Evolutionary conservation across 495 filamentous ascomycete genomes (phyloP), one percentile per base, ranked within the genome.

Genomic region (Aspergillus leporis): DNA sequence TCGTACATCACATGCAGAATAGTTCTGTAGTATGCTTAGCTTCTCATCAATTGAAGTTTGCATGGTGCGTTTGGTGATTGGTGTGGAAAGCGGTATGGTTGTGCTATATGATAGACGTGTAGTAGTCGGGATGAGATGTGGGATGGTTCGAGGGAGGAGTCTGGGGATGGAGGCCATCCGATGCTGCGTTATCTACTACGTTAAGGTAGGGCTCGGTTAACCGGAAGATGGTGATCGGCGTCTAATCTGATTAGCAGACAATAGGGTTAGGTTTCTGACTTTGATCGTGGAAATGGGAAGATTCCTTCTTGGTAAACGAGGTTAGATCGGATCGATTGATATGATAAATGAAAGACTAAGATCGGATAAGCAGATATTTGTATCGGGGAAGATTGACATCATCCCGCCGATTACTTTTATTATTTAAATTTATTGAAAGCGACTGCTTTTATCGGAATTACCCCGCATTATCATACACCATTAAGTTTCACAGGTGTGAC

Each of bases 1-100:
- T 60, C 71, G 45, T 67, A 81, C 80, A 71, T 83, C 79, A 56
- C 80, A 81, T 21, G 80, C 77, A 19, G 75, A 78, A 54, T 75
- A 76, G n/a, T 75, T 71, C 38, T 68, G 67, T 21, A 81, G 61
- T 14, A 62, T 65, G 13, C 65, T 53, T 7, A 79, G 59, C 59
- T 75, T 70, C 22, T 76, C 63, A 41, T 70, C 64, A 31, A 79
- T 63, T 18, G 67, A 60, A 9, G 70, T 57, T 52, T 74, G 53
- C 62, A 67, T 71, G 53, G 60, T 56, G 59, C 60, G 61, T 32
- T 38, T 71, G 57, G 64, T 52, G 54, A 36, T 51, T 34, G 51
- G 23, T 32, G 19, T 50, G 22, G 46, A 10, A 28, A 16, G 46
- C 10, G 34, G 16, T 10, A 25, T 28, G 2, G 21, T 25, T 45